These are phyloP conservation scores for Martiniozyma asiatica DNA, from an alignment of 1,139 yeast genomes.

Conservation along the genomic window DNA sequence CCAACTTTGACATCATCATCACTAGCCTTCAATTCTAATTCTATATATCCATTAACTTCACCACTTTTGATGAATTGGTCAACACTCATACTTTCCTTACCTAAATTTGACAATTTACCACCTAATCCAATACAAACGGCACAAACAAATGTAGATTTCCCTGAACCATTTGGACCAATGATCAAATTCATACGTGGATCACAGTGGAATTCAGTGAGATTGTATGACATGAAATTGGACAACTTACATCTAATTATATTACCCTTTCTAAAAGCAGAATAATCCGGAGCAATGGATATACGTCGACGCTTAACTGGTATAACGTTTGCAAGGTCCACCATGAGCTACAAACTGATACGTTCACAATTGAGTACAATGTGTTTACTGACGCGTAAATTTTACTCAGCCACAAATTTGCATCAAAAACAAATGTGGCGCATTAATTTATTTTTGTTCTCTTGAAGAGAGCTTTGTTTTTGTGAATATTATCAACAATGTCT, in stretches of 20 bases:
- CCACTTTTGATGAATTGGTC: slow-evolving; percentile 74
- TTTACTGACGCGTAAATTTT: no score
- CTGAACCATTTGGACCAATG: slow-evolving; percentile 96
- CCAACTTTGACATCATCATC: slow-evolving; percentile 19
- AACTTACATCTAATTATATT: slow-evolving; percentile 56
- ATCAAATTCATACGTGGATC: slow-evolving; percentile 87
- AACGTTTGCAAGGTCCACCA: slow-evolving; percentile 1
- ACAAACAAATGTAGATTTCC: slow-evolving; percentile 87
- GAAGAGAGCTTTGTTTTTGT: no score
- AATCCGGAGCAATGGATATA: slow-evolving; percentile 8
- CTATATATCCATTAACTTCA: slow-evolving; percentile 40
- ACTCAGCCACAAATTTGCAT: no score
- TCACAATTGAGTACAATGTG: no score
- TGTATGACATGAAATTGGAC: slow-evolving; percentile 73
- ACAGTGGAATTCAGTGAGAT: slow-evolving; percentile 61
- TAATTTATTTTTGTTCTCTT: no score
- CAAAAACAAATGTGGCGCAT: no score
- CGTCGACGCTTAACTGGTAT: slow-evolving; percentile 10
- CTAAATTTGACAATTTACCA: slow-evolving; percentile 68
- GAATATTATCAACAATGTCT: no score
- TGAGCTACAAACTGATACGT: no score
- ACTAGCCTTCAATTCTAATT: slow-evolving; percentile 48
- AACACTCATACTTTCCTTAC: slow-evolving; percentile 56
- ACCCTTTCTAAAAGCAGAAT: slow-evolving; percentile 35
- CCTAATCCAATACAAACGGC: slow-evolving; percentile 87